Evolutionary conservation across 495 filamentous ascomycete genomes (phyloP).

Genomic region (Hypoxylon fragiforme): DNA sequence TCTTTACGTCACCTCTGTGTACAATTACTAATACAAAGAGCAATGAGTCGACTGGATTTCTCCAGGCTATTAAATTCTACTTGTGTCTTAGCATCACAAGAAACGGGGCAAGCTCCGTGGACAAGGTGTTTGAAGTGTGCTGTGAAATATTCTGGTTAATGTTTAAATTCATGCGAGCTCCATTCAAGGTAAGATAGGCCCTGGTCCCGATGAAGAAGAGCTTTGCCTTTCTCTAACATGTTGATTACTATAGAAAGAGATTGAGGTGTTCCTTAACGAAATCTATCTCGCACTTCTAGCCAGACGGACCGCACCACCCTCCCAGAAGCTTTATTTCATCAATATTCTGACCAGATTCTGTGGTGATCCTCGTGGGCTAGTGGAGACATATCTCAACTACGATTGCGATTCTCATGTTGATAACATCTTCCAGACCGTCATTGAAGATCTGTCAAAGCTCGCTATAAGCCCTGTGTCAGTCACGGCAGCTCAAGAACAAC

Average conservation of each 20-base stretch:
- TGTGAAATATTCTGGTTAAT: conserved; percentile 99
- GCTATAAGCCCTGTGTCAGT: conserved; percentile 73
- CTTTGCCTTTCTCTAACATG: conserved; percentile 19
- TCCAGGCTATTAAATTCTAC: conserved; percentile 96
- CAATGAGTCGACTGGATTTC: conserved; percentile 82
- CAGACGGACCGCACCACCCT: conserved; percentile 78
- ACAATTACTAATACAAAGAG: conserved; percentile 86
- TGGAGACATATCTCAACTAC: conserved; percentile 98
- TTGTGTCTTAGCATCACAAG: conserved; percentile 90
- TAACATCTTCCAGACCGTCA: conserved; percentile 94
- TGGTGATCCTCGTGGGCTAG: conserved; percentile 82
- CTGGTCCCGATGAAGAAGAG: not conserved
- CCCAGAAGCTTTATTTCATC: conserved; percentile 92
- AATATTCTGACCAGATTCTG: conserved; percentile 80
- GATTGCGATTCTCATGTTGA: conserved; percentile 94
- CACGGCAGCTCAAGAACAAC: conserved; percentile 76
- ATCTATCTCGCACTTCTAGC: conserved; percentile 95
- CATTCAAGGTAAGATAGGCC: conserved; percentile 71
- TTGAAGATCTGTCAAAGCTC: conserved; percentile 88
- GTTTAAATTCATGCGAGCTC: conserved; percentile 87
- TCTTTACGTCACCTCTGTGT: conserved; percentile 86
- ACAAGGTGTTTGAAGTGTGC: conserved; percentile 88
- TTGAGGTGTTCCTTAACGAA: conserved; percentile 97
- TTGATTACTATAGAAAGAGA: conserved; percentile 77
- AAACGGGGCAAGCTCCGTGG: conserved; percentile 91